Percentiles rank a stretch among this genome's conserved stretches.
Conservation (phyloP, 176 grass and related monocot species). For the Rhynchospora pubera region DNA sequence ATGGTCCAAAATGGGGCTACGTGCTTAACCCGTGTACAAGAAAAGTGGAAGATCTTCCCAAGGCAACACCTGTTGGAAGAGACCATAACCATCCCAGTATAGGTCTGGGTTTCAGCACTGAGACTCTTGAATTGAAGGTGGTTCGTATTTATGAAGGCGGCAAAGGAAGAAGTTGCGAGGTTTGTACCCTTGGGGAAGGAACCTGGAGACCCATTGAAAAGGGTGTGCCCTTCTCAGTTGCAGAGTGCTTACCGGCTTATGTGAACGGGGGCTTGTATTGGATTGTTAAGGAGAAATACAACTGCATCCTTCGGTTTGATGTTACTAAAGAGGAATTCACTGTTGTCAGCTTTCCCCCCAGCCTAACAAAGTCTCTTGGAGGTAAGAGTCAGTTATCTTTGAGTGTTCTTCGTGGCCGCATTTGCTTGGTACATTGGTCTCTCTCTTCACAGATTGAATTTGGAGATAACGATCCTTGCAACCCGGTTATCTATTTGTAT, state of each 20-base stretch:
- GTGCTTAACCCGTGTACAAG: constrained; percentile 10
- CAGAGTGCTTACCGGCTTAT: neutral
- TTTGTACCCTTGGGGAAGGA: constrained; percentile 18
- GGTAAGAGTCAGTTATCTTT: constrained; percentile 2
- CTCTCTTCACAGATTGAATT: neutral
- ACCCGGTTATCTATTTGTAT: neutral
- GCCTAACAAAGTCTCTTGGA: neutral
- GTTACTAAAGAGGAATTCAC: constrained; percentile 4
- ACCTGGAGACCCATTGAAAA: constrained; percentile 17
- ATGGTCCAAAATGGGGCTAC: constrained; percentile 14
- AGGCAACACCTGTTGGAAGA: constrained; percentile 19
- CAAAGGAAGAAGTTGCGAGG: neutral
- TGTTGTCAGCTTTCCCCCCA: neutral
- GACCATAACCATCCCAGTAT: constrained; percentile 1
- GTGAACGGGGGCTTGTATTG: neutral
- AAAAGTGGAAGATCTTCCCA: constrained; percentile 8
- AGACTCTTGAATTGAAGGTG: neutral
- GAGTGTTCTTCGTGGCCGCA: neutral
- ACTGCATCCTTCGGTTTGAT: constrained; percentile 5
- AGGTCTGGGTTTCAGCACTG: constrained; percentile 5
- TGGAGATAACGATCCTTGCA: neutral
- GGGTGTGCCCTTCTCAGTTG: neutral
- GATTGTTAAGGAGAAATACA: constrained; percentile 7
- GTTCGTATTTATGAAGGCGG: neutral
- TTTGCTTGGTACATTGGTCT: constrained; percentile 11